Conservation (phyloP, 2,329 filamentous ascomycete species). For the Endoconidiophora laricicola region DNA sequence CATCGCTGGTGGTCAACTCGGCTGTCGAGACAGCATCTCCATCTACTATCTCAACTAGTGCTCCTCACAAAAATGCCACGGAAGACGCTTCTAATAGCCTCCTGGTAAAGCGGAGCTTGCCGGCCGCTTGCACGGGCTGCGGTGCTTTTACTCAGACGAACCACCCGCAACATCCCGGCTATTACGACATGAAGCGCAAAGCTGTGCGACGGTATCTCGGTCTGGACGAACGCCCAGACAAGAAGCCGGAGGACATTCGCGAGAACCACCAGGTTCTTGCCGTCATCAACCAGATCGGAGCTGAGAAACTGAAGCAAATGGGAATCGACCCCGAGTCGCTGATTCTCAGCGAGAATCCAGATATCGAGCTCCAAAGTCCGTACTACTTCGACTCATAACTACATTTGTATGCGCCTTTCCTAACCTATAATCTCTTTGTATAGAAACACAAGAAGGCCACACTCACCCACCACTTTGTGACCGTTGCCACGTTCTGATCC, state of each 20-base stretch:
- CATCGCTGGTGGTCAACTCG: too few species aligned
- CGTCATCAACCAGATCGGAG: slow-evolving; percentile 20
- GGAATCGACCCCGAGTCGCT: slow-evolving; percentile 27
- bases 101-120: slow-evolving; percentile 23
- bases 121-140: slow-evolving; percentile 45
- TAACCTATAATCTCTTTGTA: background rate
- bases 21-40: too few species aligned
- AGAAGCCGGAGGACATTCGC: slow-evolving; percentile 31
- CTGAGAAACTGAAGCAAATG: slow-evolving; percentile 26
- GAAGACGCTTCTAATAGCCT: background rate
- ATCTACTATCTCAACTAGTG: background rate
- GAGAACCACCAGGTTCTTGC: slow-evolving; percentile 16
- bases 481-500: slow-evolving; percentile 65
- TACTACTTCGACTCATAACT: background rate
- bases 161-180: slow-evolving; percentile 35
- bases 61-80: background rate
- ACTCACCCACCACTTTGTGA: slow-evolving; percentile 53
- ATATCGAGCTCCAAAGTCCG: slow-evolving; percentile 9
- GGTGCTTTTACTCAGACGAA: slow-evolving; percentile 45
- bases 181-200: slow-evolving; percentile 36
- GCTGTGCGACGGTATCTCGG: slow-evolving; percentile 32
- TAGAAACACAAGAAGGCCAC: slow-evolving; percentile 9
- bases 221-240: slow-evolving; percentile 23
- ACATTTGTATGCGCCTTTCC: background rate
- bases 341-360: slow-evolving; percentile 8